Conservation (phyloP, 2,329 filamentous ascomycete species). For the Arthrobotrys sinensis region DNA sequence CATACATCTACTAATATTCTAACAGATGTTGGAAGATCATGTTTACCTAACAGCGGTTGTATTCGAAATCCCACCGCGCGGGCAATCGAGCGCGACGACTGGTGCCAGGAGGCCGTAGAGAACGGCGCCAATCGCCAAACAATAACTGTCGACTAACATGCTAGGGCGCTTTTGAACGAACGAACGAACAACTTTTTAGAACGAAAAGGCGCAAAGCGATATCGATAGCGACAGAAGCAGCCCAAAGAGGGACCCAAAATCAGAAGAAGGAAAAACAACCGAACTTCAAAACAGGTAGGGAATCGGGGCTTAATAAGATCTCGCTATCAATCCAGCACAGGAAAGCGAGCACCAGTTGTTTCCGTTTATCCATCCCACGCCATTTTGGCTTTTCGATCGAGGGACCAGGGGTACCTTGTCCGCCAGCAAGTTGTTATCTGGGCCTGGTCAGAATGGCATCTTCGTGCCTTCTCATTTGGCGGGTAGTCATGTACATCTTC, state of each 20-base stretch:
- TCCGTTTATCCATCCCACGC: slow-evolving; percentile 13
- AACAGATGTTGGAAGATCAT: background rate
- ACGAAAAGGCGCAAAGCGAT: slow-evolving; percentile 23
- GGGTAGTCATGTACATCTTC: slow-evolving; percentile 11
- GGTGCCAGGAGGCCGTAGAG: slow-evolving; percentile 25
- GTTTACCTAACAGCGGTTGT: slow-evolving; percentile 51
- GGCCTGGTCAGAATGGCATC: background rate
- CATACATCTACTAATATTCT: background rate
- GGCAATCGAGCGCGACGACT: slow-evolving; percentile 46
- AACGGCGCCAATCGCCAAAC: slow-evolving; percentile 38
- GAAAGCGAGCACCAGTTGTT: background rate
- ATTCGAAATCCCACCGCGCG: slow-evolving; percentile 50
- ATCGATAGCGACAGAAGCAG: slow-evolving; percentile 28
- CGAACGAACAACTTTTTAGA: slow-evolving; percentile 10
- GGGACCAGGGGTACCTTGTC: background rate
- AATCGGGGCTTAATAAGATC: slow-evolving; percentile 32
- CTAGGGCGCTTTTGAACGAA: background rate
- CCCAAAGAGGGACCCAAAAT: background rate
- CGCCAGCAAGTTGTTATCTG: slow-evolving; percentile 19
- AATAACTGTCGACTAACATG: slow-evolving; percentile 31
- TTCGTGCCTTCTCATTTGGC: background rate
- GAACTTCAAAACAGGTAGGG: slow-evolving; percentile 11
- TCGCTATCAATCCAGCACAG: slow-evolving; percentile 17
- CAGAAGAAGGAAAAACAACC: slow-evolving; percentile 2
- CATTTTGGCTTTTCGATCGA: slow-evolving; percentile 5